Percentiles rank a stretch among this genome's conserved stretches.
phyloP scores from a whole-genome alignment of 2,329 filamentous ascomycete genomes.

The Aureobasidium sp. region DNA sequence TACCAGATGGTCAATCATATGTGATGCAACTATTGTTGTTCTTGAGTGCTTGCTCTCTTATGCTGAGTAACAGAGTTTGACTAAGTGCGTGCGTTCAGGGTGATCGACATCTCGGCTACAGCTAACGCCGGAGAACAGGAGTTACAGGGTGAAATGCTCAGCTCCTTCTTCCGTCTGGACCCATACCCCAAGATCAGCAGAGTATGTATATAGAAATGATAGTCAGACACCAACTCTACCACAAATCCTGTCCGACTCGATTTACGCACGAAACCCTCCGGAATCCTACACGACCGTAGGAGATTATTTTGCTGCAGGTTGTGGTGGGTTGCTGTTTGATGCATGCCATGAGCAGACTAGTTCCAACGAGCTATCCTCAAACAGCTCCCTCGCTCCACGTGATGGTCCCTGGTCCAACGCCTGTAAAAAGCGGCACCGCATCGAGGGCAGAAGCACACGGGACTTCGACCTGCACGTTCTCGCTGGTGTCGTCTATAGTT shows the following conservation, averaged over 20 bases:
- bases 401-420: constrained; percentile 4
- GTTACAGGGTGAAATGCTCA: neutral
- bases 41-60: no score
- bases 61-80: neutral
- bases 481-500: constrained; percentile 4
- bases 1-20: no score
- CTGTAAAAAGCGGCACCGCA: constrained; percentile 1
- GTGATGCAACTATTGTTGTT: no score
- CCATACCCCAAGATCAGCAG: neutral
- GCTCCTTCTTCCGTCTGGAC: neutral
- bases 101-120: neutral
- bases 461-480: neutral
- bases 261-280: neutral
- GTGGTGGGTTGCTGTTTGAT: neutral
- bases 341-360: neutral
- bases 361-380: neutral
- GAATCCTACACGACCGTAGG: neutral
- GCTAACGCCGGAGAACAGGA: neutral
- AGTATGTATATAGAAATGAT: neutral
- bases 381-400: neutral
- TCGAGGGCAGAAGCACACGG: neutral
- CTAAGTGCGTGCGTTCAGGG: neutral
- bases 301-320: neutral
- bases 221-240: neutral
- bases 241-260: neutral